These are phyloP conservation scores for Neopestalotiopsis clavispora DNA, from an alignment of 2,329 filamentous ascomycete genomes.

Conservation along the genomic window DNA sequence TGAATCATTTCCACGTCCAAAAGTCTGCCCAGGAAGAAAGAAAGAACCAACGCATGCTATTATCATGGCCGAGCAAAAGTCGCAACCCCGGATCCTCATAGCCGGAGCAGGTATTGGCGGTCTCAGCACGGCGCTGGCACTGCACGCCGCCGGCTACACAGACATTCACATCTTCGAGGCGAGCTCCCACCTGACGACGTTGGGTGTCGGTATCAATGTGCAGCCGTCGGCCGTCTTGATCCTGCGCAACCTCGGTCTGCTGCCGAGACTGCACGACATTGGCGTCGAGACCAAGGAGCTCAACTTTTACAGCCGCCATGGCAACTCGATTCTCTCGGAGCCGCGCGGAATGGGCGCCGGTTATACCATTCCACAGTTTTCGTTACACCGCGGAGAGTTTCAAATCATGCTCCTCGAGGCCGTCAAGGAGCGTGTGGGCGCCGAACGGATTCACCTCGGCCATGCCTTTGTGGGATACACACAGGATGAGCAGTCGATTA, in stretches of 20 bases:
- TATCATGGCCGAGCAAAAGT: neutral
- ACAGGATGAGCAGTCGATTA: constrained; percentile 41
- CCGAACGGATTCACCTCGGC: constrained; percentile 41
- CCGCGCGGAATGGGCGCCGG: constrained; percentile 45
- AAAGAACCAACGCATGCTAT: too few species aligned
- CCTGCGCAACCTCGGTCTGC: constrained; percentile 46
- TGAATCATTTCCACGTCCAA: neutral
- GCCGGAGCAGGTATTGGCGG: constrained; percentile 37
- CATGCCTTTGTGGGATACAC: constrained; percentile 41
- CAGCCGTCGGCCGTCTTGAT: constrained; percentile 50
- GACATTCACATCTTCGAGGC: constrained; percentile 49
- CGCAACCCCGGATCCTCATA: constrained; percentile 32
- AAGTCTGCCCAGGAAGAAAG: neutral
- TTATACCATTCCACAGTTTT: constrained; percentile 48
- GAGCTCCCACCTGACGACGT: constrained; percentile 42
- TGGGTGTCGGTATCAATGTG: constrained; percentile 52
- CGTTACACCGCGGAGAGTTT: constrained; percentile 49
- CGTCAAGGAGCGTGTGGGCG: constrained; percentile 44
- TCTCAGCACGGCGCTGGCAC: constrained; percentile 30
- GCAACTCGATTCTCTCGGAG: constrained; percentile 47
- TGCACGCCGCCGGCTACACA: constrained; percentile 38
- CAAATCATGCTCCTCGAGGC: constrained; percentile 48
- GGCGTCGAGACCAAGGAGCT: constrained; percentile 47
- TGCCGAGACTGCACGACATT: constrained; percentile 43
- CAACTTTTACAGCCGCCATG: constrained; percentile 49